These are phyloP conservation scores for Santalum album DNA, from an alignment of 164 flowering plant genomes.

Conservation along the genomic window DNA sequence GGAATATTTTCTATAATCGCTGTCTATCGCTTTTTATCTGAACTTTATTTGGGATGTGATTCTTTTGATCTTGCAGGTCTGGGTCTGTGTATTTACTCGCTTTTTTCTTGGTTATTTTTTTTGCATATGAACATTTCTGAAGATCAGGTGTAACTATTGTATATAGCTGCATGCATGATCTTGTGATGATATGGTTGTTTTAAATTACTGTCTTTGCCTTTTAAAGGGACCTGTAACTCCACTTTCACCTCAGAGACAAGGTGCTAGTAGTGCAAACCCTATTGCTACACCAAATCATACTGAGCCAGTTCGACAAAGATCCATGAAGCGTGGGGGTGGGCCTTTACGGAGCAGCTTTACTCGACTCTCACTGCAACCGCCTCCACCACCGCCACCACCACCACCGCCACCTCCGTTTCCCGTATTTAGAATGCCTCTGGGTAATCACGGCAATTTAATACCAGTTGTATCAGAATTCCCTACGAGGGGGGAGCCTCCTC, in stretches of 20 bases:
- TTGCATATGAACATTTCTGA: too few relatives aligned
- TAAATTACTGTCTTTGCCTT: neutral
- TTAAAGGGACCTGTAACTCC: conserved; percentile 32
- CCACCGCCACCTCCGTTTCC: conserved; percentile 26
- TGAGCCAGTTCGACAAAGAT: conserved; percentile 33
- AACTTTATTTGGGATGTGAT: too few relatives aligned
- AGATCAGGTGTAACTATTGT: conserved; percentile 4
- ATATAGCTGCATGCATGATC: conserved; percentile 11
- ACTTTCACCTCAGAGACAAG: conserved; percentile 28
- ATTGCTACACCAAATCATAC: conserved; percentile 24
- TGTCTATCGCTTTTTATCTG: too few relatives aligned
- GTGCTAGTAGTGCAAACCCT: conserved; percentile 27
- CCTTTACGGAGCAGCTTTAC: conserved; percentile 24
- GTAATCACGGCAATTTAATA: conserved; percentile 17
- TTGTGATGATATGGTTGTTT: neutral
- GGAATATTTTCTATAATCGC: too few relatives aligned
- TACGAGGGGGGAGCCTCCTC: conserved; percentile 26
- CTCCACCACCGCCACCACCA: conserved; percentile 27
- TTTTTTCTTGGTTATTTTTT: neutral
- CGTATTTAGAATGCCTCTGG: conserved; percentile 14
- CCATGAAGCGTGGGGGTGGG: conserved; percentile 36
- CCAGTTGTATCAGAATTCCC: conserved; percentile 28
- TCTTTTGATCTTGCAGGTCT: too few relatives aligned
- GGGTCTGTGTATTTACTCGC: neutral
- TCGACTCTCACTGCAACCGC: conserved; percentile 24